Conservation (phyloP, 352 stramenopile genomes). For the Phytophthora sojae region DNA sequence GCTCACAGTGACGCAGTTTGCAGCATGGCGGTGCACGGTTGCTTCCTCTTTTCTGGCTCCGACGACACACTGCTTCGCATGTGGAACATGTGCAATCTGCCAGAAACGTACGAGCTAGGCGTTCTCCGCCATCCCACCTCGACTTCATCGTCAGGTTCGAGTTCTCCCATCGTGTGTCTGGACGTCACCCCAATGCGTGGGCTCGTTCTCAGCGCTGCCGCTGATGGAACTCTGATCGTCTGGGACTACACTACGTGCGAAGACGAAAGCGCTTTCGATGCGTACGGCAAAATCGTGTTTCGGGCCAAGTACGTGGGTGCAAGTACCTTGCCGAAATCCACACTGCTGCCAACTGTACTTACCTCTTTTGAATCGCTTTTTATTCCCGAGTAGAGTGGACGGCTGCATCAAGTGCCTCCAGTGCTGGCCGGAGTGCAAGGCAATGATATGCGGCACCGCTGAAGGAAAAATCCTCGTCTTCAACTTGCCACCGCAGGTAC, state of each 20-base stretch:
- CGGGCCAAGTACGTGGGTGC: constrained; percentile 41
- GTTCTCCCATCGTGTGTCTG: constrained; percentile 61
- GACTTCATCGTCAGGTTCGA: constrained; percentile 41
- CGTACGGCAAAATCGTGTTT: constrained; percentile 56
- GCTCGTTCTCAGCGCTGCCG: constrained; percentile 53
- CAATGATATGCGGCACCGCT: constrained; percentile 41
- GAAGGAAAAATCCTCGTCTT: constrained; percentile 46
- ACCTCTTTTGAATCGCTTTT: background rate
- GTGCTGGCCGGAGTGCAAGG: constrained; percentile 41
- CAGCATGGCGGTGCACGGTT: constrained; percentile 65
- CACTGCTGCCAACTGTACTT: no score
- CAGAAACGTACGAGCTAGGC: constrained; percentile 64
- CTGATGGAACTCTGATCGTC: constrained; percentile 63
- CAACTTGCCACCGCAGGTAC: constrained; percentile 32
- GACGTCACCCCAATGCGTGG: constrained; percentile 49
- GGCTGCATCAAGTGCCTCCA: constrained; percentile 39
- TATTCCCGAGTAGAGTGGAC: constrained; percentile 32
- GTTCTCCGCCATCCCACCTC: constrained; percentile 49
- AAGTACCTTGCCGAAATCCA: background rate
- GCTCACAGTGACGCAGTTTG: constrained; percentile 62
- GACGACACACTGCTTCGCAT: constrained; percentile 70
- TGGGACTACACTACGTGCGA: constrained; percentile 69
- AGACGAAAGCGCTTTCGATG: constrained; percentile 46
- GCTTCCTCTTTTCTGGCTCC: constrained; percentile 82
- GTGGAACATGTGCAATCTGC: constrained; percentile 66